These are phyloP conservation scores for Forsythia suspensa DNA, from an alignment of 257 asterid species.

Conservation along the genomic window DNA sequence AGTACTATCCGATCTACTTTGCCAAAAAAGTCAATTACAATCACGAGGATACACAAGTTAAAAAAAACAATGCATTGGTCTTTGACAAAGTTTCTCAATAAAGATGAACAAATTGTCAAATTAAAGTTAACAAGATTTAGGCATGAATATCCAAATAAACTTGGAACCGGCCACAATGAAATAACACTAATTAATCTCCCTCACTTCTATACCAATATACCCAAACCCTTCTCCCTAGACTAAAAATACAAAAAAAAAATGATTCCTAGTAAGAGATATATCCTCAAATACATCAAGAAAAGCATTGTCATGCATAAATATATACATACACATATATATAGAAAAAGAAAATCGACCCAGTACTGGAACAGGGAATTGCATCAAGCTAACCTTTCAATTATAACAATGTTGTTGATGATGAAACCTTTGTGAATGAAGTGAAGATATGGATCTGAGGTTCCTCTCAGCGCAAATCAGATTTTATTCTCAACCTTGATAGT, in stretches of 20 bases:
- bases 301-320: slow-evolving; percentile 18
- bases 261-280: not conserved
- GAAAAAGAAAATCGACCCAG: slow-evolving; percentile 17
- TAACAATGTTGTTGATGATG: slow-evolving; percentile 32
- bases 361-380: slow-evolving; percentile 2
- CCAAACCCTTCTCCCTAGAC: slow-evolving; percentile 24
- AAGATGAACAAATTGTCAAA: too few species aligned
- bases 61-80: too few species aligned
- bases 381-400: slow-evolving; percentile 1
- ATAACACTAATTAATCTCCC: slow-evolving; percentile 28
- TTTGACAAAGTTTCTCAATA: too few species aligned
- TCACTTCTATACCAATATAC: slow-evolving; percentile 59
- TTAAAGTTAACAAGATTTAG: not conserved
- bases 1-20: too few species aligned
- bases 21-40: too few species aligned
- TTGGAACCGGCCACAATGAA: slow-evolving; percentile 24
- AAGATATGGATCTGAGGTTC: slow-evolving; percentile 74
- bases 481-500: slow-evolving; percentile 40
- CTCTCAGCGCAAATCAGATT: slow-evolving; percentile 61
- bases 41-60: too few species aligned
- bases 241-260: slow-evolving; percentile 22
- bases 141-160: slow-evolving; percentile 7
- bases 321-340: slow-evolving; percentile 23
- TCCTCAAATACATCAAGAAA: slow-evolving; percentile 20
- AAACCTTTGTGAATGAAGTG: slow-evolving; percentile 30